These are phyloP conservation scores for Mallotus japonicus DNA, from an alignment of 441 rosid species.

Conservation along the genomic window DNA sequence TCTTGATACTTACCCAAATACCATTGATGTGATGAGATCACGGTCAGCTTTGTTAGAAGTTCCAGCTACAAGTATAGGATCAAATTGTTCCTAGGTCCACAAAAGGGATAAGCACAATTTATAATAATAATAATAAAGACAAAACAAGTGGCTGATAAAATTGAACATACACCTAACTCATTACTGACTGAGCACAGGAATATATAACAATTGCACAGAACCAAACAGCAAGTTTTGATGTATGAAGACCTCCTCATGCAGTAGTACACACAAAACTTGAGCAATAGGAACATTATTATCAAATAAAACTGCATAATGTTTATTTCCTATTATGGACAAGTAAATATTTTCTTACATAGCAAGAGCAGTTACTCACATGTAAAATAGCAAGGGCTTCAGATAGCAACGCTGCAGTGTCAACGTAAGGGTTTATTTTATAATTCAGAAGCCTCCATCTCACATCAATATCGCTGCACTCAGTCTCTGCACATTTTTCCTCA, in stretches of 20 bases:
- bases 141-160: neutral
- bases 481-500: conserved; percentile 36
- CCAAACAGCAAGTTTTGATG: neutral
- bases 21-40: conserved; percentile 84
- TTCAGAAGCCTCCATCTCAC: conserved; percentile 90
- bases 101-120: neutral
- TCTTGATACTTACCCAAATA: conserved; percentile 63
- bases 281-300: neutral
- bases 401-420: conserved; percentile 52
- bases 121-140: neutral
- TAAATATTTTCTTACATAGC: neutral
- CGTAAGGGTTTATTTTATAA: conserved; percentile 48
- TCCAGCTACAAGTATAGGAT: conserved; percentile 66
- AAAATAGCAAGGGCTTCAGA: conserved; percentile 66
- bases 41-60: conserved; percentile 34
- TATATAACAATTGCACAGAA: neutral
- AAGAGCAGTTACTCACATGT: conserved; percentile 52
- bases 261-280: neutral
- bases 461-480: conserved; percentile 38
- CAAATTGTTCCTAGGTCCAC: conserved; percentile 65
- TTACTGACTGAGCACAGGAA: neutral
- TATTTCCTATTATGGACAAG: conserved; percentile 6
- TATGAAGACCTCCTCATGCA: neutral
- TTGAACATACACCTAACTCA: neutral
- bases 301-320: neutral